phyloP scores from a whole-genome alignment of 805 yeast genomes.

The Cyberlindnera japonica region DNA sequence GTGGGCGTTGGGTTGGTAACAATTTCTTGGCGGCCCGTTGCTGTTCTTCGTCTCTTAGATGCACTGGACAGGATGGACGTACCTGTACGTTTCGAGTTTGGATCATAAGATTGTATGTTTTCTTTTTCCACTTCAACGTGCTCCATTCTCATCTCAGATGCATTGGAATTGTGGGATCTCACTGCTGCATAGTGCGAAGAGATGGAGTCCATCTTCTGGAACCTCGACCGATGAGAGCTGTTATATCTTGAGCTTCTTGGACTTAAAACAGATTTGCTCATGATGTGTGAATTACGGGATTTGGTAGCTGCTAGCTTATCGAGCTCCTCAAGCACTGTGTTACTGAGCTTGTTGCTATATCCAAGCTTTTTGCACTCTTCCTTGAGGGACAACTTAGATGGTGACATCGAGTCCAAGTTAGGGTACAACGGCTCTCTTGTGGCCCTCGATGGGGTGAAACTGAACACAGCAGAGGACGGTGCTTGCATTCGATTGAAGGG shows the following conservation, averaged over 20 bases:
- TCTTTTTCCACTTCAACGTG: constrained; percentile 25
- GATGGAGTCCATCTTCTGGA: constrained; percentile 32
- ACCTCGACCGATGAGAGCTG: constrained; percentile 24
- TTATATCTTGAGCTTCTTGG: constrained; percentile 25
- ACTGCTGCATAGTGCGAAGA: constrained; percentile 30
- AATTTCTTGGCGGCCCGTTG: constrained; percentile 16
- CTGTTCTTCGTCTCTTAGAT: constrained; percentile 26
- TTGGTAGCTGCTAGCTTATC: constrained; percentile 31
- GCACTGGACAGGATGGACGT: constrained; percentile 15
- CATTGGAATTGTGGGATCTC: constrained; percentile 10
- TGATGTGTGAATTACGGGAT: constrained; percentile 11
- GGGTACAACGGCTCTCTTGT: constrained; percentile 17
- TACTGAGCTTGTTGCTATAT: constrained; percentile 32
- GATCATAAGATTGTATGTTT: constrained; percentile 23
- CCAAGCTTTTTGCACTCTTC: constrained; percentile 25
- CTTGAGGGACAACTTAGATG: constrained; percentile 6
- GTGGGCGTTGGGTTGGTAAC: background rate
- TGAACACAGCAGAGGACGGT: constrained; percentile 15
- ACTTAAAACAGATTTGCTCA: constrained; percentile 16
- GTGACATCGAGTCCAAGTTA: constrained; percentile 19
- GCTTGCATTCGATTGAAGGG: constrained; percentile 5
- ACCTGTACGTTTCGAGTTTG: constrained; percentile 23
- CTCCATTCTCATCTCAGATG: constrained; percentile 7
- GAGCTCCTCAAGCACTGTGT: constrained; percentile 32
- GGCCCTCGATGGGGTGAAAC: constrained; percentile 10